These are phyloP conservation scores for Colletotrichum chlorophyti DNA, from an alignment of 2,329 filamentous ascomycete genomes.

Conservation along the genomic window DNA sequence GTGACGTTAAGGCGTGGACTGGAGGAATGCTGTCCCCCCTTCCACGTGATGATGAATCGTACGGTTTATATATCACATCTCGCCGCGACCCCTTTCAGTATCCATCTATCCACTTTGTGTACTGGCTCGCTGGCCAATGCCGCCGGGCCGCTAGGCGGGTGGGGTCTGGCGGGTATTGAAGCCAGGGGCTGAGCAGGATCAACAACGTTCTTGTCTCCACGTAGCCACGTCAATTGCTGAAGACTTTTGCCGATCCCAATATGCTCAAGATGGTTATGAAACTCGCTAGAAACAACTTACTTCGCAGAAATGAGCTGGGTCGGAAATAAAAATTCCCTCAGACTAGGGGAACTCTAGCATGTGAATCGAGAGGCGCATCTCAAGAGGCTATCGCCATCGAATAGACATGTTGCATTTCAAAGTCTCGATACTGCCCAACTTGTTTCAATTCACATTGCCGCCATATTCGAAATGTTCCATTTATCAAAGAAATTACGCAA, in stretches of 20 bases:
- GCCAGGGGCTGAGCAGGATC: constrained; percentile 4
- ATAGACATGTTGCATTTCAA: too few species aligned
- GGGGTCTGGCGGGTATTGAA: background rate
- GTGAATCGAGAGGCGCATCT: too few species aligned
- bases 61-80: constrained; percentile 11
- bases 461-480: too few species aligned
- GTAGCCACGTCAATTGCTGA: constrained; percentile 15
- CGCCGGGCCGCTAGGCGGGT: constrained; percentile 7
- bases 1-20: constrained; percentile 5
- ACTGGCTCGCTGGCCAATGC: background rate
- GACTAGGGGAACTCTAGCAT: too few species aligned
- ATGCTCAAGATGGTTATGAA: background rate
- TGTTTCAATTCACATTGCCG: too few species aligned
- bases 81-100: background rate
- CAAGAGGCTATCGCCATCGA: too few species aligned
- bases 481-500: too few species aligned
- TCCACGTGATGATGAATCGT: constrained; percentile 18
- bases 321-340: background rate
- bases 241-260: constrained; percentile 17
- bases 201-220: constrained; percentile 10
- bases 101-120: background rate
- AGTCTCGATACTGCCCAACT: too few species aligned
- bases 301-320: background rate
- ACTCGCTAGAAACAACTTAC: background rate
- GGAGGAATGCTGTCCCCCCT: background rate